Percentiles rank a stretch among this genome's conserved stretches.
These are phyloP conservation scores for Cyberlindnera petersonii DNA, from an alignment of 805 yeast genomes.

Conservation along the genomic window DNA sequence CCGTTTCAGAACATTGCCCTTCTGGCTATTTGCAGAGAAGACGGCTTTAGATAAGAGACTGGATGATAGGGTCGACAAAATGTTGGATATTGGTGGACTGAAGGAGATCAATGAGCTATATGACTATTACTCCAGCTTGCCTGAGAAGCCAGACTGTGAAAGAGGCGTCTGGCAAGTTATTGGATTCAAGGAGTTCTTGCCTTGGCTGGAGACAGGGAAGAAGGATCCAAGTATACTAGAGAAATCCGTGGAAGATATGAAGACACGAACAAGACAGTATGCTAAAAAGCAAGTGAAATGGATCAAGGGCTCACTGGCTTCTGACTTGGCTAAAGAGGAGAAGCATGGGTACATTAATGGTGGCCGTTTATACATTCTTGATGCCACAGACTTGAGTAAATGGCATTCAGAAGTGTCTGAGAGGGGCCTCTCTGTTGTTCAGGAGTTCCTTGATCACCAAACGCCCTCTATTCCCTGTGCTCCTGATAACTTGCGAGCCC, in stretches of 20 bases:
- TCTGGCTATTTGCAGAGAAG: conserved; percentile 79
- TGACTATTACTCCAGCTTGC: conserved; percentile 35
- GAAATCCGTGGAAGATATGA: conserved; percentile 70
- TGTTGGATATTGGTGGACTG: conserved; percentile 69
- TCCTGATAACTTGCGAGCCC: conserved; percentile 34
- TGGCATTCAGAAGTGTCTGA: conserved; percentile 59
- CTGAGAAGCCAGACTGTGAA: conserved; percentile 47
- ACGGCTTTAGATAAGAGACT: conserved; percentile 55
- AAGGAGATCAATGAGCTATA: conserved; percentile 65
- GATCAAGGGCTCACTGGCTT: conserved; percentile 69
- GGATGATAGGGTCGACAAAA: conserved; percentile 76
- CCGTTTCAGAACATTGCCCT: conserved; percentile 58
- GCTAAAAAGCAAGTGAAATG: conserved; percentile 88
- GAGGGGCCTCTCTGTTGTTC: conserved; percentile 51
- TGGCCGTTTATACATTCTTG: conserved; percentile 61
- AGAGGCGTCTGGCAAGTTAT: conserved; percentile 91
- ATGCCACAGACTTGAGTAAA: conserved; percentile 64
- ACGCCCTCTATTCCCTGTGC: conserved; percentile 26
- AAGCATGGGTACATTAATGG: conserved; percentile 48
- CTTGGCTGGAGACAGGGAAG: conserved; percentile 46
- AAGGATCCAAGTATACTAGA: conserved; percentile 28
- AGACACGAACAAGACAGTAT: conserved; percentile 76
- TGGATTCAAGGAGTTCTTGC: conserved; percentile 86
- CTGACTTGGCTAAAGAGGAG: conserved; percentile 50
- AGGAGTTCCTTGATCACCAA: conserved; percentile 32